A percentile compares a stretch with the other conserved stretches of the same genome.
Evolutionary conservation across 495 filamentous ascomycete species (phyloP).

Genomic region (Hypoxylon perforatum): DNA sequence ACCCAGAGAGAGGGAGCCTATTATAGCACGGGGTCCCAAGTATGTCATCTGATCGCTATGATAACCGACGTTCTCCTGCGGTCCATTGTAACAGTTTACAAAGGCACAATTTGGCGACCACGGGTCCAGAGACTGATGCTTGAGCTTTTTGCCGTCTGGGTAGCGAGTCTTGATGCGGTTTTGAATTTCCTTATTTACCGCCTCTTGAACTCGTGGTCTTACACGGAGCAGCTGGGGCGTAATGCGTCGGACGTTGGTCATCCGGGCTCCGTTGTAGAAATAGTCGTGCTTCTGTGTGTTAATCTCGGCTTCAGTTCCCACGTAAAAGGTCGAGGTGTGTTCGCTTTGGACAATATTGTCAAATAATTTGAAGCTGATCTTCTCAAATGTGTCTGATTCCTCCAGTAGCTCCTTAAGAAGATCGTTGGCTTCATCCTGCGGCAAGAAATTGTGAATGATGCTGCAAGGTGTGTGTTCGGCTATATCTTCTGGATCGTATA

Average conservation of each 20-base stretch:
- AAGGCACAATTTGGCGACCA: conserved; percentile 93
- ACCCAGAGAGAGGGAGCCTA: conserved; percentile 89
- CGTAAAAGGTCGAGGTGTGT: conserved; percentile 84
- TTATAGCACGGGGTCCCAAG: conserved; percentile 85
- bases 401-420: conserved; percentile 80
- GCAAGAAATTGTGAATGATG: conserved; percentile 91
- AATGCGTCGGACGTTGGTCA: conserved; percentile 77
- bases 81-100: conserved; percentile 91
- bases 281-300: conserved; percentile 78
- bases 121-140: conserved; percentile 73
- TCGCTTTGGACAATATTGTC: conserved; percentile 83
- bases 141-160: conserved; percentile 73
- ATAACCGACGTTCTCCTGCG: conserved; percentile 83
- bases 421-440: conserved; percentile 71
- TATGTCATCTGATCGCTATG: conserved; percentile 95
- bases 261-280: conserved; percentile 79
- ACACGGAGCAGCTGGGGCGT: conserved; percentile 76
- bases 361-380: conserved; percentile 84
- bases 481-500: conserved; percentile 83
- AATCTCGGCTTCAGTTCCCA: conserved; percentile 71
- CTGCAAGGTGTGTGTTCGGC: conserved; percentile 85
- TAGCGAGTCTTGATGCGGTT: conserved; percentile 72
- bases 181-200: conserved; percentile 79
- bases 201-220: conserved; percentile 70
- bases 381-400: conserved; percentile 79